phyloP scores from a whole-genome alignment of 768 basidiomycete genomes.

The Cystofilobasidium macerans region DNA sequence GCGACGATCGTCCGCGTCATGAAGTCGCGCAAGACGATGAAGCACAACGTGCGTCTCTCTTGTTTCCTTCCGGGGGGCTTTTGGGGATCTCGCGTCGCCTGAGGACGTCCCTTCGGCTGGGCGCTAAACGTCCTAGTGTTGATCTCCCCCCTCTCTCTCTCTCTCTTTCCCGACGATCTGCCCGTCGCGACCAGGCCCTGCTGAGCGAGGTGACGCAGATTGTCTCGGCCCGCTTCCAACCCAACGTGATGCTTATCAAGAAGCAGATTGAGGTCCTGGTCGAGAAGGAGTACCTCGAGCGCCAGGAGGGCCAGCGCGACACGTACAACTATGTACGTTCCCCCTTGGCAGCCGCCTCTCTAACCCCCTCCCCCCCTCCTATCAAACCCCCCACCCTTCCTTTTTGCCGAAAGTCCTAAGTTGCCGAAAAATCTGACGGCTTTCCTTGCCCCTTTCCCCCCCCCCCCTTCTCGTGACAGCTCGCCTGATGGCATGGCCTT shows the following conservation, averaged over 20 bases:
- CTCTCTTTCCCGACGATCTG: background rate
- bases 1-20: slow-evolving; percentile 72
- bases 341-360: background rate
- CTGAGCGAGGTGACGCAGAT: slow-evolving; percentile 37
- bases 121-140: background rate
- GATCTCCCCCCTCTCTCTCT: background rate
- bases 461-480: too few species aligned
- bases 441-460: too few species aligned
- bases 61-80: too few species aligned
- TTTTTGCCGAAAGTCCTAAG: background rate
- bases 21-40: slow-evolving; percentile 36
- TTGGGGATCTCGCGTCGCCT: too few species aligned
- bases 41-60: slow-evolving; percentile 30
- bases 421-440: background rate
- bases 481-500: too few species aligned
- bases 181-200: slow-evolving; percentile 32
- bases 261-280: slow-evolving; percentile 64
- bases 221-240: slow-evolving; percentile 23
- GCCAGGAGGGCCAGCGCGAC: slow-evolving; percentile 81
- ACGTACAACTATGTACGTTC: slow-evolving; percentile 60
- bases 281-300: slow-evolving; percentile 96
- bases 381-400: background rate
- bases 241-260: slow-evolving; percentile 26
- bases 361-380: background rate
- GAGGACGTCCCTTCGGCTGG: too few species aligned